Percentiles rank a stretch among this genome's conserved stretches.
Conservation (phyloP, 257 asterid genomes). For the Cynanchum wilfordii region DNA sequence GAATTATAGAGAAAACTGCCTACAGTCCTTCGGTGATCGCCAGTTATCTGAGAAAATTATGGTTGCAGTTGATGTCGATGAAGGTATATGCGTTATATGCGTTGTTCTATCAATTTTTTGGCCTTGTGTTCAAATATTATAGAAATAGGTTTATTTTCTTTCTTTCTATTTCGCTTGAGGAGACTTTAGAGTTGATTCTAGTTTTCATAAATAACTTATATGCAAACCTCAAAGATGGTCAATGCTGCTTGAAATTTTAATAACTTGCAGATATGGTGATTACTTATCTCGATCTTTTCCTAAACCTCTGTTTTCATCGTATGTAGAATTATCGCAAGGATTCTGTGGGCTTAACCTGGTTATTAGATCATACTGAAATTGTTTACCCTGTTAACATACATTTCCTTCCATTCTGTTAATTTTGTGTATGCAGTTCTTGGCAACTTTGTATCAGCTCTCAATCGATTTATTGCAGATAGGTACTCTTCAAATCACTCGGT, state of each 20-base stretch:
- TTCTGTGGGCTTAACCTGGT: background rate
- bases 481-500: constrained; percentile 59
- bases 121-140: too few species aligned
- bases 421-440: constrained; percentile 74
- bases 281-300: background rate
- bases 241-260: background rate
- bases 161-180: background rate
- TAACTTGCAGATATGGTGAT: background rate
- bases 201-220: background rate
- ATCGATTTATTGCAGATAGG: constrained; percentile 69
- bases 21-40: constrained; percentile 23
- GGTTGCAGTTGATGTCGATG: constrained; percentile 90
- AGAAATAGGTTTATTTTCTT: background rate
- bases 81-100: constrained; percentile 46
- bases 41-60: constrained; percentile 35
- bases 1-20: constrained; percentile 26
- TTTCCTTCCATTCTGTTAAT: background rate
- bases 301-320: background rate
- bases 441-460: constrained; percentile 87
- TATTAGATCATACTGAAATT: background rate
- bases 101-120: background rate
- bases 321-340: background rate
- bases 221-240: background rate
- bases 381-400: background rate
- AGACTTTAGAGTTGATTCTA: background rate